A percentile compares a stretch with the other conserved stretches of the same genome.
Evolutionary conservation across 2,329 filamentous ascomycete genomes (phyloP).

Genomic region (Fusarium subtropicale): DNA sequence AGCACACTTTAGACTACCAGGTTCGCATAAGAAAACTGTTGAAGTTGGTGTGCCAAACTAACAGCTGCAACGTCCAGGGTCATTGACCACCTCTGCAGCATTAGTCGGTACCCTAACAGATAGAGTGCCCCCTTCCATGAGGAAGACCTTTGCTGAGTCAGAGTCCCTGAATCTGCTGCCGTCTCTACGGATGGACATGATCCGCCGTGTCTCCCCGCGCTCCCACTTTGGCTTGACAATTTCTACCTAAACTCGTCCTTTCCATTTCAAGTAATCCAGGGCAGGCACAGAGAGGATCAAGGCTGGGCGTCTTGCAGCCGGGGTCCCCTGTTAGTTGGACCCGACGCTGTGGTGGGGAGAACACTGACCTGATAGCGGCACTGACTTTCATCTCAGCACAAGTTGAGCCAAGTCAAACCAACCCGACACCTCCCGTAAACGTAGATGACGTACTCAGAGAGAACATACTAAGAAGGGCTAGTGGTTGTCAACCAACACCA

Average conservation of each 20-base stretch:
- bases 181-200: constrained; percentile 5
- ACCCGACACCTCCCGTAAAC: not conserved
- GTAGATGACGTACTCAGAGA: not conserved
- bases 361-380: constrained; percentile 35
- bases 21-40: not conserved
- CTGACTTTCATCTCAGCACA: constrained; percentile 16
- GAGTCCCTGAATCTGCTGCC: not conserved
- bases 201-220: constrained; percentile 33
- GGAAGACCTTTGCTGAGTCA: constrained; percentile 16
- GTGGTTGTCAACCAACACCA: constrained; percentile 11
- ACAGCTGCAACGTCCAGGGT: constrained; percentile 32
- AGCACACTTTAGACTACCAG: not conserved
- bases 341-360: constrained; percentile 40
- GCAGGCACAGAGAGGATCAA: constrained; percentile 35
- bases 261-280: constrained; percentile 23
- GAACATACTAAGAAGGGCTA: not conserved
- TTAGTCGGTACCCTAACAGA: constrained; percentile 28
- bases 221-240: constrained; percentile 4
- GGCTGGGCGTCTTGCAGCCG: constrained; percentile 1
- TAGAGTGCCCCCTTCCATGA: constrained; percentile 14
- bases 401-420: constrained; percentile 6
- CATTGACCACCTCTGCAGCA: constrained; percentile 8
- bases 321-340: constrained; percentile 28
- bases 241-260: constrained; percentile 8
- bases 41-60: constrained; percentile 35